Conservation (phyloP, 306 rosid species). For the Nissolia schottii region DNA sequence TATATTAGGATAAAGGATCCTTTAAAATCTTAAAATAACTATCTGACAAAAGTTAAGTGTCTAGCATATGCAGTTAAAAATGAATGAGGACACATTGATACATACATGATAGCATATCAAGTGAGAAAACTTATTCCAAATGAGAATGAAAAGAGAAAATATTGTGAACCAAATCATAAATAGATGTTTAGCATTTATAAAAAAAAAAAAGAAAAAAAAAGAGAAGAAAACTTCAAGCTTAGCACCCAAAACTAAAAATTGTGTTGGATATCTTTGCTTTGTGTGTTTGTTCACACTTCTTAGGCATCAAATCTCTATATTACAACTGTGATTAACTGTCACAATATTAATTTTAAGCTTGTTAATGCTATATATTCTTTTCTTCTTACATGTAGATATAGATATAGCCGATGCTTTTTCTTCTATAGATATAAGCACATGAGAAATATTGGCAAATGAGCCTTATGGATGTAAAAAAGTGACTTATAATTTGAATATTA, state of each 20-base stretch:
- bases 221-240: slow-evolving; percentile 1
- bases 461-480: not conserved
- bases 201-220: no score
- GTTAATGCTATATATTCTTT: not conserved
- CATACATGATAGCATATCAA: not conserved
- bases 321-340: not conserved
- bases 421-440: not conserved
- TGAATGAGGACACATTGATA: not conserved
- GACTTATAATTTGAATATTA: not conserved
- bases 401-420: not conserved
- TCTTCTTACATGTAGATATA: not conserved
- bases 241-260: no score
- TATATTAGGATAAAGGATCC: not conserved
- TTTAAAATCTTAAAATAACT: not conserved
- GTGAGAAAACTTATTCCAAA: slow-evolving; percentile 3
- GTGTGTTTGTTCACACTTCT: not conserved
- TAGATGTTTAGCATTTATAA: not conserved
- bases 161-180: not conserved
- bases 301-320: not conserved
- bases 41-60: not conserved
- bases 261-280: not conserved
- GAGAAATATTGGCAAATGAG: not conserved
- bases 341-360: not conserved
- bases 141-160: not conserved
- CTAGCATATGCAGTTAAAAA: not conserved